Percentiles rank a stretch among this genome's conserved stretches.
Conservation (phyloP, 331 rosid genomes). For the Acacia concinna region DNA sequence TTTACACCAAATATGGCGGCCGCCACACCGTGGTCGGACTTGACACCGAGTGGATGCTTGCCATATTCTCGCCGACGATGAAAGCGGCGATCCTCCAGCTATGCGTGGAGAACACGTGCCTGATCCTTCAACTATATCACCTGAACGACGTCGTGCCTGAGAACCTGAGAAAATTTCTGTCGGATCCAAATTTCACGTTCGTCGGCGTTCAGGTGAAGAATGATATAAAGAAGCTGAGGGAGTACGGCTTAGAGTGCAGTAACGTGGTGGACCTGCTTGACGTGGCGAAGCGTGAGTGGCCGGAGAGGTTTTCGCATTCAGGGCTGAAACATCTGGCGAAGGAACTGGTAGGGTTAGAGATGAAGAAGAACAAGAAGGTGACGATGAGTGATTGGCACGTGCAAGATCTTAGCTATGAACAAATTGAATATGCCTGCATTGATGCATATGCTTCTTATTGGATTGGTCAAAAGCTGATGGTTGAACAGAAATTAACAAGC, state of each 20-base stretch:
- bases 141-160: conserved; percentile 4
- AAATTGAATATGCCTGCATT: conserved; percentile 41
- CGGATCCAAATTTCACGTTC: neutral
- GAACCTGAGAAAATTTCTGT: neutral
- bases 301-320: neutral
- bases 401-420: neutral
- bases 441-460: conserved; percentile 42
- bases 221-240: conserved; percentile 11
- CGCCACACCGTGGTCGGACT: conserved; percentile 8
- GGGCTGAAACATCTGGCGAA: conserved; percentile 33
- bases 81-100: conserved; percentile 31
- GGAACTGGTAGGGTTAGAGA: conserved; percentile 10
- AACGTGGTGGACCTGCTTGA: neutral
- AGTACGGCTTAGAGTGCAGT: conserved; percentile 13
- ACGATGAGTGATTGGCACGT: conserved; percentile 27
- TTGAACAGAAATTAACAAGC: neutral
- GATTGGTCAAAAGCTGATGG: conserved; percentile 35
- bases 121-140: conserved; percentile 1
- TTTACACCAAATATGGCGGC: neutral
- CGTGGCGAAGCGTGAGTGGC: conserved; percentile 21
- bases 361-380: conserved; percentile 25
- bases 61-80: neutral
- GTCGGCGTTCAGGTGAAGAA: conserved; percentile 30
- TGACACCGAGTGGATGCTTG: conserved; percentile 31
- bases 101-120: conserved; percentile 26